Conservation (phyloP, 495 filamentous ascomycete species). For the Hypoxylon lenormandii region DNA sequence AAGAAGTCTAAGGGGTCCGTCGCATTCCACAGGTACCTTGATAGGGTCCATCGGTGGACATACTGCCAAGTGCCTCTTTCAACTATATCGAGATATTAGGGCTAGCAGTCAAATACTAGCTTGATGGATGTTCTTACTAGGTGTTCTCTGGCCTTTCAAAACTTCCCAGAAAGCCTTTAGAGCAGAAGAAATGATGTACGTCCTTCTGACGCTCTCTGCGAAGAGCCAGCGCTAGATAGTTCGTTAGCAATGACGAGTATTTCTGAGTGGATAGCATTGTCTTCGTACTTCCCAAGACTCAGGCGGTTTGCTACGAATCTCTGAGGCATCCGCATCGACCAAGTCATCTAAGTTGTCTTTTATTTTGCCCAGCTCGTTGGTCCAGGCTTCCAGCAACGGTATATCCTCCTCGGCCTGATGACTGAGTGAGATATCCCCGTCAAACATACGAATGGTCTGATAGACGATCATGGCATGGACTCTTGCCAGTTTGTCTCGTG, state of each 20-base stretch:
- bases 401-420: constrained; percentile 52
- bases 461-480: constrained; percentile 53
- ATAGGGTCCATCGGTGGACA: constrained; percentile 42
- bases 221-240: constrained; percentile 44
- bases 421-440: constrained; percentile 52
- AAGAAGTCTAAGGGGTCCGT: constrained; percentile 46
- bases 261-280: not conserved
- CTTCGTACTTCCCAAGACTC: constrained; percentile 47
- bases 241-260: not conserved
- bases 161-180: constrained; percentile 34
- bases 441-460: constrained; percentile 56
- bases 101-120: not conserved
- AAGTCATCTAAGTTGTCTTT: constrained; percentile 50
- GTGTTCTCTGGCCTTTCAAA: constrained; percentile 24
- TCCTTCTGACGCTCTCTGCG: constrained; percentile 44
- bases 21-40: constrained; percentile 44
- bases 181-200: constrained; percentile 36
- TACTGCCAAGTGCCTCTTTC: constrained; percentile 32
- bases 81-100: constrained; percentile 14
- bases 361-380: constrained; percentile 49
- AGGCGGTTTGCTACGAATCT: constrained; percentile 34
- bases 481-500: constrained; percentile 51
- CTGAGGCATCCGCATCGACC: constrained; percentile 19
- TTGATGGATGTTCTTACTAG: constrained; percentile 8
- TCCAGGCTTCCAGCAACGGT: constrained; percentile 50